Base-by-base conservation (phyloP, 768 basidiomycete species). In the Boletus subcaerulescens region DNA sequence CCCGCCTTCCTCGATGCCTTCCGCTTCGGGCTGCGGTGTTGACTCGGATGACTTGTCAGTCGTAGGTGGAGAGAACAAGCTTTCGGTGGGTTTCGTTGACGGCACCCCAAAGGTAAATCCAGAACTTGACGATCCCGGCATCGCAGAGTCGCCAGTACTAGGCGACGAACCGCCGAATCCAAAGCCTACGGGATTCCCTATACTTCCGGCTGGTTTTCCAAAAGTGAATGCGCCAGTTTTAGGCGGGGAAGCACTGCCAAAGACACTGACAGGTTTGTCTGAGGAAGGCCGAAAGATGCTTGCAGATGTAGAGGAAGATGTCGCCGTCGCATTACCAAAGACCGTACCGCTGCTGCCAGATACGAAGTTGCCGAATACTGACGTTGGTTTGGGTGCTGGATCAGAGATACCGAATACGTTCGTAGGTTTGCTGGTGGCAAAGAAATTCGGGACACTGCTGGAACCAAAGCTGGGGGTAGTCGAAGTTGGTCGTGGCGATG, bases 141-240 rank as follows among this genome's bases (percentile, higher is more conserved):
- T 64, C 5, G 60, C 40, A 11, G 59, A 50, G 9, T 68, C 66
- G 5, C 63, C 60, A 17, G 57, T 26, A 40, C 65, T 59, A 15
- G 64, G 38, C 10, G 60, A 58, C 29, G 64, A 52, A 39, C 41
- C 56, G 17, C 67, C 70, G 38, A 73, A 87, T 10, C 76, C 76
- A 58, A 86, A 86, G 6, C 85, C 85, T 9, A 85, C 81, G 9
- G 85, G 81, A 62, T 84, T 85, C 2, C 85, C 83, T 18, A 85
- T 76, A 60, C 76, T 82, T 50, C 82, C 82, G 14, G 52, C 71
- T 33, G 62, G 58, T 45, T 65, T 71, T 38, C 70, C 71, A 31
- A 73, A 71, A 3, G 59, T 33, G 48, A 73, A 72, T 3, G 59
- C 45, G 13, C 52, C 38, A 15, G 61, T 48, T 59, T 63, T 71